Conservation (phyloP, 176 grass and related monocot genomes). For the Lolium rigidum region DNA sequence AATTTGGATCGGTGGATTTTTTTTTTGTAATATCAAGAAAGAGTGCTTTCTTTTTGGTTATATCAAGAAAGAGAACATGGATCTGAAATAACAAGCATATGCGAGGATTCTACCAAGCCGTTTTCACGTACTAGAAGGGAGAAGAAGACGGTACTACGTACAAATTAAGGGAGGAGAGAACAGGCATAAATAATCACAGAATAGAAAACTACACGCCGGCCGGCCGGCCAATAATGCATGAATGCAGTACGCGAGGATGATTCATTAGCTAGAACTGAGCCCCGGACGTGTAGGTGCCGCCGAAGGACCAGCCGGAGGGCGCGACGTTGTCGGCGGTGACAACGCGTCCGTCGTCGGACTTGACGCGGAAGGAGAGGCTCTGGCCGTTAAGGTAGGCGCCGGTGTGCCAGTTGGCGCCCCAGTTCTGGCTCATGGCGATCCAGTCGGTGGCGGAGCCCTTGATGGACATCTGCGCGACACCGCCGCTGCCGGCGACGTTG, state of each 20-base stretch:
- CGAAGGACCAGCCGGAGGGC: constrained; percentile 64
- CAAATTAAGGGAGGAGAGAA: not conserved
- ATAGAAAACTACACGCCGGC: not conserved
- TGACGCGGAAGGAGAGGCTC: constrained; percentile 42
- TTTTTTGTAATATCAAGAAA: no score
- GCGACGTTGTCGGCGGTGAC: constrained; percentile 56
- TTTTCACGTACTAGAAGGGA: not conserved
- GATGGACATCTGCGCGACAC: constrained; percentile 54
- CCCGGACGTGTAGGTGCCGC: constrained; percentile 47
- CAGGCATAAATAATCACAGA: not conserved
- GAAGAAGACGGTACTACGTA: not conserved
- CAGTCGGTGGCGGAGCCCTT: constrained; percentile 47
- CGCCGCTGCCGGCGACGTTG: constrained; percentile 71
- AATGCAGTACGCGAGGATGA: not conserved
- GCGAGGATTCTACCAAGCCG: no score
- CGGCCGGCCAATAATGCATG: not conserved
- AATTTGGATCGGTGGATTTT: no score
- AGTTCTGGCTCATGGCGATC: constrained; percentile 59
- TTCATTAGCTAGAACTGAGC: constrained; percentile 32
- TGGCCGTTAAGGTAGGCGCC: constrained; percentile 51
- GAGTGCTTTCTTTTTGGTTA: no score
- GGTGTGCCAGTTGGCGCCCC: constrained; percentile 68
- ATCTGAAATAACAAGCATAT: no score
- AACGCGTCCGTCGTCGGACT: constrained; percentile 50
- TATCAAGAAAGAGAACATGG: no score